Evolutionary conservation across 371 early-diverging fungal genomes (phyloP), one percentile per base, ranked within the genome.

Genomic region (Mortierella sp.): DNA sequence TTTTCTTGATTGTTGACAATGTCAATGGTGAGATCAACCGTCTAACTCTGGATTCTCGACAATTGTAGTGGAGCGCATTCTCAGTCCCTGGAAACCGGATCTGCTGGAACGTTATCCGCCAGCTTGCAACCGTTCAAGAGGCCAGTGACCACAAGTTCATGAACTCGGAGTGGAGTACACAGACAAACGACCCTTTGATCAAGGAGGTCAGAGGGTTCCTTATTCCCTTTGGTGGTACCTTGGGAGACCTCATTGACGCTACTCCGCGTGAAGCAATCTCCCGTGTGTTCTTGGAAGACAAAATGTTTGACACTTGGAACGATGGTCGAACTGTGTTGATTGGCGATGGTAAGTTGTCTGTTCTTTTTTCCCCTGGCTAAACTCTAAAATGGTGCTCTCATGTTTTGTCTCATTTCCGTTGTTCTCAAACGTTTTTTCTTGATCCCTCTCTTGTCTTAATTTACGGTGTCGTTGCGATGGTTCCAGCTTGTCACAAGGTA

Each of bases 171-270:
- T 72, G 73, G 73, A 65, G 73, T 2, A 11, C 73, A 7, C 66
- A 72, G 10, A 48, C 53, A 24, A 43, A 41, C n/a, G 73, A 72
- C 19, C 53, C 73, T 16, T 66, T 72, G 73, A 48, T 64, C 66
- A 52, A 55, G 45, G 66, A 53, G 14, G 73, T 72, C 19, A 13
- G 66, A 14, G 66, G 66, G 8, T 72, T 72, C 50, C 50, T 19
- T 9, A 43, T 65, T 2, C 73, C 73, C 14, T 64, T 45, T n/a
- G 73, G 64, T 7, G 43, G 43, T 7, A 70, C 70, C 16, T 53
- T 72, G 64, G 65, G 65, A 4, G 66, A 72, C n/a, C 31, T 65
- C 14, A 61, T 78, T 55, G 65, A 74, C 13, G 74, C 70, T 9
- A 74, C 73, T 4, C 52, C 73, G 34, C 34, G 29, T n/a, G 72